Evolutionary conservation across 164 flowering plant genomes (phyloP).

Genomic region (Taxillus chinensis): DNA sequence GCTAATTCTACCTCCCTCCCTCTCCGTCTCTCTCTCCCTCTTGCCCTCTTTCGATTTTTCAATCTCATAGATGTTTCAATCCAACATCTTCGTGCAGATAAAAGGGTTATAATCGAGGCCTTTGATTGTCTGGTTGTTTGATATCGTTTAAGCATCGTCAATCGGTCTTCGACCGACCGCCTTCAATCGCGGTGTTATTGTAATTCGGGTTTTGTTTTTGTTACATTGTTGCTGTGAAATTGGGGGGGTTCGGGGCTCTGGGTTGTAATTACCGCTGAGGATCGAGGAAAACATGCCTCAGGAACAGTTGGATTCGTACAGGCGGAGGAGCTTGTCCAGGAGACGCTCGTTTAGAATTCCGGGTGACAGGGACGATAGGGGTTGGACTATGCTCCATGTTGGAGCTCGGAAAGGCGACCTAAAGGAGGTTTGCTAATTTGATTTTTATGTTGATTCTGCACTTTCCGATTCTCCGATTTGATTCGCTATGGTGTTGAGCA

Average conservation of each 20-base stretch:
- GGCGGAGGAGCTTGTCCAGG: slow-evolving; percentile 40
- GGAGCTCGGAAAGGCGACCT: slow-evolving; percentile 83
- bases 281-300: slow-evolving; percentile 19
- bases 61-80: neutral
- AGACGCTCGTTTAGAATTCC: slow-evolving; percentile 34
- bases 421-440: slow-evolving; percentile 34
- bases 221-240: too few species aligned
- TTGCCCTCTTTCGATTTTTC: too few species aligned
- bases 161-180: too few species aligned
- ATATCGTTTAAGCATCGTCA: too few species aligned
- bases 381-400: slow-evolving; percentile 88
- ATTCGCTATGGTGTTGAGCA: too few species aligned
- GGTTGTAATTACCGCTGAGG: too few species aligned
- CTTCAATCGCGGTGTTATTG: too few species aligned
- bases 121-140: neutral
- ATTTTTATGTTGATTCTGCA: too few species aligned
- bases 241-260: too few species aligned
- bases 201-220: too few species aligned
- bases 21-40: neutral
- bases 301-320: slow-evolving; percentile 19
- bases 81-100: neutral
- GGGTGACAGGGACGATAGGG: slow-evolving; percentile 71
- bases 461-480: too few species aligned
- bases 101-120: neutral
- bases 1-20: slow-evolving; percentile 27